These are phyloP conservation scores for Phytopythium vexans DNA, from an alignment of 352 stramenopile genomes.

Conservation along the genomic window DNA sequence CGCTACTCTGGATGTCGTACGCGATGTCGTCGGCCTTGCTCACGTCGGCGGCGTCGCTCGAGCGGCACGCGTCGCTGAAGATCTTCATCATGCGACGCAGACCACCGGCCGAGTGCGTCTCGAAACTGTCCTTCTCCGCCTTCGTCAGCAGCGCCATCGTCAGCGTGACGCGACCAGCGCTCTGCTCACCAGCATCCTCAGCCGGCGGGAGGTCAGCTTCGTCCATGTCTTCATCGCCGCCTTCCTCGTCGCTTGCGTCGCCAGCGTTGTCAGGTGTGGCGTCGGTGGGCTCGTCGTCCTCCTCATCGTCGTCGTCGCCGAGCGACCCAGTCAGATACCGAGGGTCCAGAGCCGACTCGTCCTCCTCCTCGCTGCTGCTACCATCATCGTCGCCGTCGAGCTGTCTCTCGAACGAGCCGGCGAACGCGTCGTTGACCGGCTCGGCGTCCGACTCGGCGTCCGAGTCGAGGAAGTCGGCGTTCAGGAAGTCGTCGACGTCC, in stretches of 20 bases:
- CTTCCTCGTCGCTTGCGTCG: slow-evolving; percentile 4
- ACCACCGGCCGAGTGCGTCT: slow-evolving; percentile 80
- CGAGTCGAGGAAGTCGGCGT: slow-evolving; percentile 79
- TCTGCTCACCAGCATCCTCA: slow-evolving; percentile 19
- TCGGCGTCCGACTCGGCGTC: slow-evolving; percentile 36
- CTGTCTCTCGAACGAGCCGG: slow-evolving; percentile 2
- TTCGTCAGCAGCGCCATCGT: slow-evolving; percentile 73
- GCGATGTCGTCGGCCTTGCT: slow-evolving; percentile 72
- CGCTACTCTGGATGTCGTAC: slow-evolving; percentile 92
- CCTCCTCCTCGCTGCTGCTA: slow-evolving; percentile 81
- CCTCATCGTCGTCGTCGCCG: slow-evolving; percentile 17
- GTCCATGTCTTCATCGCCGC: slow-evolving; percentile 14
- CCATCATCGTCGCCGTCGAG: slow-evolving; percentile 32
- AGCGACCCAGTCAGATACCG: slow-evolving; percentile 64
- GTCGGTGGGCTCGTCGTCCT: slow-evolving; percentile 12
- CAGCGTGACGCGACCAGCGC: slow-evolving; percentile 53
- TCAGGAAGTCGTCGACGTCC: slow-evolving; percentile 86
- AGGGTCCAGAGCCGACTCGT: slow-evolving; percentile 74
- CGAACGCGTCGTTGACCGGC: slow-evolving; percentile 15
- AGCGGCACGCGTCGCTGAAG: slow-evolving; percentile 93
- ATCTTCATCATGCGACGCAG: slow-evolving; percentile 92
- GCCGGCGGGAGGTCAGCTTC: slow-evolving; percentile 8
- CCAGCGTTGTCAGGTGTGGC: background rate
- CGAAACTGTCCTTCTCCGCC: slow-evolving; percentile 90
- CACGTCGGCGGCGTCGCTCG: slow-evolving; percentile 80